Base-by-base conservation (phyloP, 805 yeast species). In the Clavispora santaluciae region DNA sequence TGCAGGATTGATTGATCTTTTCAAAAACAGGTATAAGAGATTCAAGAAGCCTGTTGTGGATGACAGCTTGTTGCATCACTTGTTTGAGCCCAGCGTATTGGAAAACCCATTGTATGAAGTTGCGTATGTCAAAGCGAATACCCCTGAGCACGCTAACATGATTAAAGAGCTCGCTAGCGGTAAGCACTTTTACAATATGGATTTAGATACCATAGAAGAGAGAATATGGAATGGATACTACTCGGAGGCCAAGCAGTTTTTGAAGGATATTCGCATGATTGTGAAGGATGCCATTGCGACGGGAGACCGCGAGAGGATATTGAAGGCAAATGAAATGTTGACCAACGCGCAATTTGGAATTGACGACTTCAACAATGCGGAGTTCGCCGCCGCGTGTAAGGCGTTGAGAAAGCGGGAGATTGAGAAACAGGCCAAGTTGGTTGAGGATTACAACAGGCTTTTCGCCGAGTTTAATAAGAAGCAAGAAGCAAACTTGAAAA, bases 211-310 rank as follows among this genome's bases (percentile, higher is more conserved):
- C 13, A 78, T 93, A 24, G 99, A 93, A 56, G 98, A 93, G 58
- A 73, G 99, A 43, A 64, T 93, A 40, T 93, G 99, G 99, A 93
- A 93, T 61, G 99, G 99, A 0, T 93, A 65, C 60, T 93, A 93
- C 56, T 82, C 87, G 28, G 96, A 89, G 54, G 97, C 98, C 11
- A 82, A 79, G 49, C 97, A 93, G 59, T 91, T 86, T 56, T 65
- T 90, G 51, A 78, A 76, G 49, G 99, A 93, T 57, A 75, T 93
- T 33, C 88, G 83, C 55, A 74, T 85, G 78, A 91, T 93, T 28
- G 81, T 86, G 33, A 72, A 72, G 24, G 99, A 93, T 65, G 76
- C 95, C 0, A 70, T 74, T 24, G 78, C 81, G 0, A 63, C 75
- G 3, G 87, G 86, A 0, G 98, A 91, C 50, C 73, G 98, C 33